These are phyloP conservation scores for Apostasia shenzhenica DNA, from an alignment of 106 monocot genomes.

Conservation along the genomic window DNA sequence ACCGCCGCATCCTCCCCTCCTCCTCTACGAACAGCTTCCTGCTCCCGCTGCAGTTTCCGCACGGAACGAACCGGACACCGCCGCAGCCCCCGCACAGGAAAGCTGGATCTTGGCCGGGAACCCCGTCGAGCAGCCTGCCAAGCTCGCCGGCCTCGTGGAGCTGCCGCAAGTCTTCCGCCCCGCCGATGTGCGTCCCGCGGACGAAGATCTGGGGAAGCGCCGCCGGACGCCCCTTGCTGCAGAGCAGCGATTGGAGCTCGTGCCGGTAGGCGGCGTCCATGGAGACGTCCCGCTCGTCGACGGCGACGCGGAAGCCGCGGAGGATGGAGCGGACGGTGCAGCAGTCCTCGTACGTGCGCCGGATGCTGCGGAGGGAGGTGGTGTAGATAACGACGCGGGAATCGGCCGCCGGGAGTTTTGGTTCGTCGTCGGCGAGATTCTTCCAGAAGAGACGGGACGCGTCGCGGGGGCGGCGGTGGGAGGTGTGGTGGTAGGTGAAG, in stretches of 20 bases:
- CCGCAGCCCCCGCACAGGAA: slow-evolving; percentile 32
- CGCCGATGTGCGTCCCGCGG: slow-evolving; percentile 24
- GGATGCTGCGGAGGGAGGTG: slow-evolving; percentile 10
- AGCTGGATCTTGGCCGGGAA: slow-evolving; percentile 4
- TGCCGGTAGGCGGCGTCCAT: slow-evolving; percentile 1
- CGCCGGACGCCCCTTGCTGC: background rate
- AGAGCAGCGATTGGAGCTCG: background rate
- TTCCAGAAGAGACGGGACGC: too few species aligned
- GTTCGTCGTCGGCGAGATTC: too few species aligned
- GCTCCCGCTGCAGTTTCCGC: slow-evolving; percentile 38
- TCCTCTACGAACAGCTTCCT: slow-evolving; percentile 15
- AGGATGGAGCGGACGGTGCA: slow-evolving; percentile 9
- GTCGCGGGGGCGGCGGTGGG: too few species aligned
- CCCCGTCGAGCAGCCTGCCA: slow-evolving; percentile 19
- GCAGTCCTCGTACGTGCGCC: slow-evolving; percentile 13
- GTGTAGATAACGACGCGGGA: background rate
- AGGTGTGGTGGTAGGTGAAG: too few species aligned
- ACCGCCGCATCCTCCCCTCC: slow-evolving; percentile 3
- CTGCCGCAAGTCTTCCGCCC: slow-evolving; percentile 36
- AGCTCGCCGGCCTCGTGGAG: slow-evolving; percentile 44
- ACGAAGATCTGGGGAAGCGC: slow-evolving; percentile 32
- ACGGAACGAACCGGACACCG: slow-evolving; percentile 34
- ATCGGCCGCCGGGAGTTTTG: too few species aligned
- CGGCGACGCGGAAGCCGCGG: background rate
- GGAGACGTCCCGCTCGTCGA: slow-evolving; percentile 14